Evolutionary conservation across 345 rosid genomes (phyloP), one percentile per base, ranked within the genome.

Genomic region (Crucihimalaya himalaica): DNA sequence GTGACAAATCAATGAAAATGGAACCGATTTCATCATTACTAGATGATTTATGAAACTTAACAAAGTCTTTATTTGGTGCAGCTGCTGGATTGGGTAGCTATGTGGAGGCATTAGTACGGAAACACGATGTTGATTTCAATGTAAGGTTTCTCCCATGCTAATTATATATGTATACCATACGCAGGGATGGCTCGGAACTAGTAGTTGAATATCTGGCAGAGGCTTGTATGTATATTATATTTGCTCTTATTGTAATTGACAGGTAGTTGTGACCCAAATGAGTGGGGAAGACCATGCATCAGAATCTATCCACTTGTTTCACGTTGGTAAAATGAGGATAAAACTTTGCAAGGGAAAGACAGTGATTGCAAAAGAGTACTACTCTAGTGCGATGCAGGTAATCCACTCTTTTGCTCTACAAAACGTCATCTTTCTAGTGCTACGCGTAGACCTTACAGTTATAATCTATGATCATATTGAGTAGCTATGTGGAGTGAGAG

Each of bases 11-110:
- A 25, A 19, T 14, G 32, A 20, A 28, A 54, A 28, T 12, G 11
- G 32, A 31, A 43, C 46, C 20, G 25, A 10, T 20, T 43, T 69
- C 14, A 5, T 48, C 42, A 37, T 16, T 71, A 34, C 3, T 18
- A 21, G 40, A 52, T 29, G 46, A 14, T 31, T 63, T 29, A 76
- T 15, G 12, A 42, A 66, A 60, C 18, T 11, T 55, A 58, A 64
- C 4, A 81, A 10, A 74, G 34, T 78, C 45, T 43, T 71, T 7
- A 64, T 77, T 77, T 58, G 77, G 68, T 76, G 71, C 87, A 95
- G 99, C 94, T 84, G 89, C 99, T 72, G 97, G 98, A 65, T 81
- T 95, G 77, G 98, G 99, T 78, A 90, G 86, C 88, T 89, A 92
- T 68, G 97, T 95, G 65, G 99, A 95, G 83, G 92, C 96, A 16